Evolutionary conservation across 1,139 yeast species (phyloP).

Genomic region (Hyphopichia pseudoburtonii): DNA sequence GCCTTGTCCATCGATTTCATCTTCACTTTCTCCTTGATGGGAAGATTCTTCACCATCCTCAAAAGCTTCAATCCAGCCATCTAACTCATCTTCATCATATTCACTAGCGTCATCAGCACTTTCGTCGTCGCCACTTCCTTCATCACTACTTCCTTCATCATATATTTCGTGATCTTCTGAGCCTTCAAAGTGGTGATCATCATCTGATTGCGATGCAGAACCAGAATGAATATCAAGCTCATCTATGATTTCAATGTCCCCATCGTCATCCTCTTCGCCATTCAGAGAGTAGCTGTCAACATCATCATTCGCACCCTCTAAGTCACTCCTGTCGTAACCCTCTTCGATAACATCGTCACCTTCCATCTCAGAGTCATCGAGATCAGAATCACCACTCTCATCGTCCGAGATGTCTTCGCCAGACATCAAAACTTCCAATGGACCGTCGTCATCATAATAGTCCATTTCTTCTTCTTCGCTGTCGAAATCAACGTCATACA

Average conservation of each 20-base stretch:
- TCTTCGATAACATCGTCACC: conserved; percentile 12
- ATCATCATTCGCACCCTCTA: conserved; percentile 14
- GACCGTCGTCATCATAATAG: conserved; percentile 34
- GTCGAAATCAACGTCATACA: conserved; percentile 85
- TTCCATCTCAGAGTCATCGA: conserved; percentile 17
- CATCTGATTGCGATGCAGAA: conserved; percentile 10
- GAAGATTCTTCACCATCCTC: conserved; percentile 23
- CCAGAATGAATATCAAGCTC: conserved; percentile 35
- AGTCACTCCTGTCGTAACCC: conserved; percentile 12
- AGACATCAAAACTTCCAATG: conserved; percentile 36
- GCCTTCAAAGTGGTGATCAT: conserved; percentile 9
- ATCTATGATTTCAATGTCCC: conserved; percentile 43
- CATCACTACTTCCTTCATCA: conserved; percentile 29
- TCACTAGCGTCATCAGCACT: conserved; percentile 32
- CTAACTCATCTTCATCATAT: conserved; percentile 43
- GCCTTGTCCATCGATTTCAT: conserved; percentile 9
- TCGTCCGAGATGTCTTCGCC: conserved; percentile 26
- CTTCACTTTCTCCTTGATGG: conserved; percentile 8
- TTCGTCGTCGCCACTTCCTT: conserved; percentile 29
- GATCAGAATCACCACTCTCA: conserved; percentile 16
- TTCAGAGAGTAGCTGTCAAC: conserved; percentile 20
- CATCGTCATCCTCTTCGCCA: conserved; percentile 30
- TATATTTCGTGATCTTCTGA: conserved; percentile 17
- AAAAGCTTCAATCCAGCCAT: conserved; percentile 47
- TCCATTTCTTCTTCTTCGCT: conserved; percentile 49